Conservation (phyloP, 1,284 basidiomycete genomes). For the Waitea zeae region DNA sequence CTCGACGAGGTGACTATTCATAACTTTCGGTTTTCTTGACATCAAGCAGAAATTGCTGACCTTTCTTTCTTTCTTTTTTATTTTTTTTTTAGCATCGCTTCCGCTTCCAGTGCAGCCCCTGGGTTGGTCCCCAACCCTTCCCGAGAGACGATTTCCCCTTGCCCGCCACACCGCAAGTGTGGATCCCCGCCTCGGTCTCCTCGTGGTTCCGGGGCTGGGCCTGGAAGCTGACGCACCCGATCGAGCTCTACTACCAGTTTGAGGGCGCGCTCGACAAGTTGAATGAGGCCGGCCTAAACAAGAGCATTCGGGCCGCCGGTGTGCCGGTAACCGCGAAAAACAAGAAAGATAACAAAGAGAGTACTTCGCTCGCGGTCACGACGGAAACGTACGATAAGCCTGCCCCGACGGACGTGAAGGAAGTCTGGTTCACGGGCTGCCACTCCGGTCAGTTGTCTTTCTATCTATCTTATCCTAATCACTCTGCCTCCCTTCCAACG, state of each 20-base stretch:
- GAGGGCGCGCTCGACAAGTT: no score
- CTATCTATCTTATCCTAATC: neutral
- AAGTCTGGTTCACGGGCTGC: slow-evolving; percentile 1
- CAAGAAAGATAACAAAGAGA: neutral
- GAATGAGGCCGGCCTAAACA: neutral
- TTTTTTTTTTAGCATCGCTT: slow-evolving; percentile 10
- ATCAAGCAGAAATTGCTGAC: slow-evolving; percentile 23
- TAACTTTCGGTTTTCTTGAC: slow-evolving; percentile 1
- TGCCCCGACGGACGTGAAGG: neutral
- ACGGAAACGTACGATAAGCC: neutral
- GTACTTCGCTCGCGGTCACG: neutral
- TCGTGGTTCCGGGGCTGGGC: no score
- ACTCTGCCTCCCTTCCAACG: neutral
- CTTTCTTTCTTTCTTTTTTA: slow-evolving; percentile 32
- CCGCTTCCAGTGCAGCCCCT: neutral
- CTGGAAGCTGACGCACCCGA: no score
- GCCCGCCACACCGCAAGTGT: no score
- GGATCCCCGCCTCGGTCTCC: no score
- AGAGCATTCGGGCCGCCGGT: neutral
- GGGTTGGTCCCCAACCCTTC: neutral
- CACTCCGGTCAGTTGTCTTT: slow-evolving; percentile 1
- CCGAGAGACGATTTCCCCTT: no score
- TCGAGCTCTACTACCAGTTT: no score
- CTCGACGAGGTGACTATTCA: slow-evolving; percentile 33
- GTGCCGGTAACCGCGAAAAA: neutral